Base-by-base conservation (phyloP, 345 rosid species). In the Garcia nutans region DNA sequence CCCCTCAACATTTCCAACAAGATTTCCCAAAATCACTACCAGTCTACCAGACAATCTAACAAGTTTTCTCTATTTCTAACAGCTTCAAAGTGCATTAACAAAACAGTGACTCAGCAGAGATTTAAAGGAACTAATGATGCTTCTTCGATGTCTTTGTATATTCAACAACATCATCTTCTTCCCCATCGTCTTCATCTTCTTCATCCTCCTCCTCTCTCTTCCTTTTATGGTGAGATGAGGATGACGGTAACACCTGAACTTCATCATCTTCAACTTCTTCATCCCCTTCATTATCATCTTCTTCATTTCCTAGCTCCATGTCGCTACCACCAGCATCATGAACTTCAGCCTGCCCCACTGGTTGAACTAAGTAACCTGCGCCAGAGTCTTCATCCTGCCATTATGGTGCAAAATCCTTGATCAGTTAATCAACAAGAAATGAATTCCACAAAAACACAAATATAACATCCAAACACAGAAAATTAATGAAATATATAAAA, bases 351-450 rank as follows among this genome's bases (percentile, higher is more conserved):
- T 85, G 89, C 42, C 67, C 81, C 49, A 87, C 89, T 54, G 91
- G 90, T 33, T 88, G 91, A 65, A 90, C 89, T 78, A 90, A 66
- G 81, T 86, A 90, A 22, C 91, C 92, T 54, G 82, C 86, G 68
- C 85, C 92, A 0, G 73, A 81, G 59, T 86, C 94, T 74, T 88
- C 94, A 62, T 90, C 91, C 94, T 90, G 86, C 65, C 79, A 83
- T 41, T 60, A 37, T 70, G 77, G 31, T 2, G 47, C 54, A 12
- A 70, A 69, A 72, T 11, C 16, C 20, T 10, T 7, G 28, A 28
- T 16, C n/a, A 24, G 13, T 47, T 9, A 15, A 12, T 22, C 8
- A 50, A 1, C 10, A 22, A 20, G 15, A 65, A 8, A 10, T 16
- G 9, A 41, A 41, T 23, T 2, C 7, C 6, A 33, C 1, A 17